These are phyloP conservation scores for Debaryomyces prosopidis DNA, from an alignment of 805 yeast species.

Conservation along the genomic window DNA sequence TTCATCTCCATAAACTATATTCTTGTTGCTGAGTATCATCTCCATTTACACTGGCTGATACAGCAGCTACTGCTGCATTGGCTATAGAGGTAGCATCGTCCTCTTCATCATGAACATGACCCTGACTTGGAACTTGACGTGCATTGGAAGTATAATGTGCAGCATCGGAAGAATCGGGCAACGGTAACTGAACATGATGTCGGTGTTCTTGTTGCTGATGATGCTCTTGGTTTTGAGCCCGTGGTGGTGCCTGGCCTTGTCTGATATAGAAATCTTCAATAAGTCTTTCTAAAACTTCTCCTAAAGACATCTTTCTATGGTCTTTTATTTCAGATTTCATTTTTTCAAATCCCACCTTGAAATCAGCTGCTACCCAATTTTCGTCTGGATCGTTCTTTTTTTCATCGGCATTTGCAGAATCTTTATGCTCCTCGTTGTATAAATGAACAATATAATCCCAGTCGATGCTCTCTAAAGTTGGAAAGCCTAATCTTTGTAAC, in stretches of 20 bases:
- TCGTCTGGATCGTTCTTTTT: constrained; percentile 5
- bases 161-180: constrained; percentile 1
- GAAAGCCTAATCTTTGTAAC: constrained; percentile 25
- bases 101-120: constrained; percentile 7
- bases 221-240: neutral
- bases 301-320: constrained; percentile 13
- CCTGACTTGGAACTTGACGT: constrained; percentile 1
- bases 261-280: constrained; percentile 11
- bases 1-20: constrained; percentile 36
- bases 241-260: constrained; percentile 5
- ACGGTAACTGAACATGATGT: neutral
- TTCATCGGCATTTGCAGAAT: neutral
- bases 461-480: constrained; percentile 27
- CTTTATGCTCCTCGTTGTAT: constrained; percentile 23
- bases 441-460: constrained; percentile 35
- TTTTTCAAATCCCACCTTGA: constrained; percentile 60
- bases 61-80: constrained; percentile 41
- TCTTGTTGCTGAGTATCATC: constrained; percentile 35
- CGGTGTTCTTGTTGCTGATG: neutral
- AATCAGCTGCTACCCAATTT: constrained; percentile 61
- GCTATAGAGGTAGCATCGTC: constrained; percentile 35
- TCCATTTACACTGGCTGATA: constrained; percentile 25
- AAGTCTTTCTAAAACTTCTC: constrained; percentile 14
- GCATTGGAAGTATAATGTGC: neutral
- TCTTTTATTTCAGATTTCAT: constrained; percentile 56